These are phyloP conservation scores for Peziza echinospora DNA, from an alignment of 495 filamentous ascomycete species.

Conservation along the genomic window DNA sequence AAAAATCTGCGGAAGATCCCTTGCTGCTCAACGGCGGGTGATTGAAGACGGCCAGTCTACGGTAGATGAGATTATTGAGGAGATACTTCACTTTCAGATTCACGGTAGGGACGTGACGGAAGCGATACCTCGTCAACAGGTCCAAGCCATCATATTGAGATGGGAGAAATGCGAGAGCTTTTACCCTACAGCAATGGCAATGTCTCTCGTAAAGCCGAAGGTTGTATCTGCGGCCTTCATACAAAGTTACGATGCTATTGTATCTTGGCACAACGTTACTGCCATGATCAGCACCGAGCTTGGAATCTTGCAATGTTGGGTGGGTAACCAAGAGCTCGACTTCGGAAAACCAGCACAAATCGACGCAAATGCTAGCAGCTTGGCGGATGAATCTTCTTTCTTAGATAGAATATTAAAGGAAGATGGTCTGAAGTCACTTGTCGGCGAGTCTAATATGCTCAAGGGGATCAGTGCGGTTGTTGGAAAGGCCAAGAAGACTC, in stretches of 20 bases:
- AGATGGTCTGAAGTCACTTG: constrained; percentile 77
- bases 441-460: constrained; percentile 74
- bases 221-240: constrained; percentile 51
- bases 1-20: constrained; percentile 56
- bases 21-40: constrained; percentile 60
- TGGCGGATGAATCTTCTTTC: constrained; percentile 49
- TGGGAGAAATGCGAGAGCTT: constrained; percentile 70
- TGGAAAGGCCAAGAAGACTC: constrained; percentile 72
- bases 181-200: constrained; percentile 55
- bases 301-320: constrained; percentile 77
- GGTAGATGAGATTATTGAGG: constrained; percentile 52
- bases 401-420: constrained; percentile 96
- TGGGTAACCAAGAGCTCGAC: constrained; percentile 85
- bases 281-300: constrained; percentile 90
- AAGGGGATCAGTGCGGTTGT: constrained; percentile 61
- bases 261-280: constrained; percentile 96
- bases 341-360: constrained; percentile 36
- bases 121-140: constrained; percentile 64
- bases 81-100: constrained; percentile 79
- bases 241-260: constrained; percentile 64
- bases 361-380: constrained; percentile 21
- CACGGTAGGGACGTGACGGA: constrained; percentile 83
- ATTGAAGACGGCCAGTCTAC: constrained; percentile 55
- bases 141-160: constrained; percentile 66
- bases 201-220: constrained; percentile 48